Evolutionary conservation across 108 stramenopile genomes (phyloP).

Genomic region (Cylindrotheca fusiformis): DNA sequence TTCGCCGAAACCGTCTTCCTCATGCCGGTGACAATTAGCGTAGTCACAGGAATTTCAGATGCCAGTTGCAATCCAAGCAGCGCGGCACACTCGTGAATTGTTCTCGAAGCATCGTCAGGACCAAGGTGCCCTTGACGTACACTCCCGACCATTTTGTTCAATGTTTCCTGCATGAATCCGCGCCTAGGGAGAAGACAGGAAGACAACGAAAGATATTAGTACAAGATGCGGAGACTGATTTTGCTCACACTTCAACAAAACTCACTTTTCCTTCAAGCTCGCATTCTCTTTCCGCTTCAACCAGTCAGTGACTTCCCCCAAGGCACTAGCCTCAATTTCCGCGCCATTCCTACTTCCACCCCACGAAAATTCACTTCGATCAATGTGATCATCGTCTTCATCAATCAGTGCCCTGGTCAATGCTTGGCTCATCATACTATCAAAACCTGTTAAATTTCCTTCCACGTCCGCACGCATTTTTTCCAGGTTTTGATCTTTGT

Average conservation of each 20-base stretch:
- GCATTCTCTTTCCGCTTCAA: constrained; percentile 59
- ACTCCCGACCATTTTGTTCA: constrained; percentile 67
- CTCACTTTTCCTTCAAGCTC: constrained; percentile 55
- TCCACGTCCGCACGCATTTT: constrained; percentile 68
- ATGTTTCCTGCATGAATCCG: constrained; percentile 66
- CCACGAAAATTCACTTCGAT: constrained; percentile 33
- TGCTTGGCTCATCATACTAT: constrained; percentile 84
- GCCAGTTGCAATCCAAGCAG: constrained; percentile 74
- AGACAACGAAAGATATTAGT: not conserved
- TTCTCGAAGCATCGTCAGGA: constrained; percentile 66
- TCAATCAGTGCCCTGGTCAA: constrained; percentile 76
- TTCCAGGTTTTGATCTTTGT: constrained; percentile 76
- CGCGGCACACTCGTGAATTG: constrained; percentile 77
- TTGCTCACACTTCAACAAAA: constrained; percentile 1
- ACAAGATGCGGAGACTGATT: not conserved
- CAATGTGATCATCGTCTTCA: constrained; percentile 43
- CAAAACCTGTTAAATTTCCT: constrained; percentile 53
- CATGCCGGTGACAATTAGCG: constrained; percentile 78
- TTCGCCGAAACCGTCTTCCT: constrained; percentile 56
- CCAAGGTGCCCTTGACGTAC: constrained; percentile 49
- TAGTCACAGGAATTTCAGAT: constrained; percentile 56
- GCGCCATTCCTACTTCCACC: constrained; percentile 47
- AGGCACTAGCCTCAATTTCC: constrained; percentile 72
- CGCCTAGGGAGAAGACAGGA: constrained; percentile 29
- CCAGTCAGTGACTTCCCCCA: constrained; percentile 77